phyloP scores from a whole-genome alignment of 164 flowering plant species.

The Liquidambar formosana region DNA sequence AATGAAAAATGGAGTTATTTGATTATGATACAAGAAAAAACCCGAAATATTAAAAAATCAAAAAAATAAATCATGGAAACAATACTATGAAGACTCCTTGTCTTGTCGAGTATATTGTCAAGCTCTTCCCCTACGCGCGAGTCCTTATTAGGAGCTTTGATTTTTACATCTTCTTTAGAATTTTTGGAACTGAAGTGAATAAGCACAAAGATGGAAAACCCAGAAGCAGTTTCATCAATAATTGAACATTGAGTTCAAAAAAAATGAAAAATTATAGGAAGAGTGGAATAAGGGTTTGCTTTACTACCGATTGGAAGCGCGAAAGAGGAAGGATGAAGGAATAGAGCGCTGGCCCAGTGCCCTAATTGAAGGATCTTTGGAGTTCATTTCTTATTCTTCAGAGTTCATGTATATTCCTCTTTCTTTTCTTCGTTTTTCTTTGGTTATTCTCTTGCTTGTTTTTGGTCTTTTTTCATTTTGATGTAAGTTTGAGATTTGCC shows the following conservation, averaged over 20 bases:
- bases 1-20: no score
- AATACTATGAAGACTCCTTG: no score
- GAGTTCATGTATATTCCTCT: constrained; percentile 18
- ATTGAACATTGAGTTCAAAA: not conserved
- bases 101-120: no score
- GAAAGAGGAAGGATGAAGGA: constrained; percentile 30
- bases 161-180: constrained; percentile 15
- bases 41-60: no score
- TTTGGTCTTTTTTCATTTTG: no score
- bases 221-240: not conserved
- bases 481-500: not conserved
- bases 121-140: no score
- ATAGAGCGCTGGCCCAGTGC: constrained; percentile 49
- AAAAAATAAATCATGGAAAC: no score
- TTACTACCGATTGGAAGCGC: constrained; percentile 29
- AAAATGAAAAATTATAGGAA: not conserved
- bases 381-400: no score
- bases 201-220: no score
- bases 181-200: constrained; percentile 22
- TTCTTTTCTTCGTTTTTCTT: not conserved
- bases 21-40: no score
- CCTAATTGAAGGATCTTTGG: constrained; percentile 27
- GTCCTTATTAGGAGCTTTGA: constrained; percentile 22
- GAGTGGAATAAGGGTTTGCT: not conserved
- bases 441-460: no score